phyloP scores from a whole-genome alignment of 768 basidiomycete species.

The Hortiboletus flavorubellus region DNA sequence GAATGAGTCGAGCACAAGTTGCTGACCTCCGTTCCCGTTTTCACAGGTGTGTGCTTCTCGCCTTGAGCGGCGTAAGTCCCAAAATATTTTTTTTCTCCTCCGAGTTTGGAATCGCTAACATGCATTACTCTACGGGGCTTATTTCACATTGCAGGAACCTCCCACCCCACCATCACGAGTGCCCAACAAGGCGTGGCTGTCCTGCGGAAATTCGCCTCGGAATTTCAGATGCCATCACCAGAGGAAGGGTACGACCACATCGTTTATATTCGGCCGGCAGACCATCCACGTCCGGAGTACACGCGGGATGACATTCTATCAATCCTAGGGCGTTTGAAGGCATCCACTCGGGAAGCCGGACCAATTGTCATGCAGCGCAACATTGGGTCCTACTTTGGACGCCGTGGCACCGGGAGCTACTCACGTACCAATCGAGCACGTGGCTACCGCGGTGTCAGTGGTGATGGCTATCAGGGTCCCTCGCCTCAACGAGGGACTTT shows the following conservation, averaged over 20 bases:
- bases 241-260: constrained; percentile 69
- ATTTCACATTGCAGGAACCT: constrained; percentile 46
- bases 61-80: constrained; percentile 52
- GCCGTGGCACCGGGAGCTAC: neutral
- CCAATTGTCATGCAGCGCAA: constrained; percentile 3
- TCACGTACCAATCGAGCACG: constrained; percentile 17
- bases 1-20: neutral
- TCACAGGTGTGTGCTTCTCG: constrained; percentile 60
- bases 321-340: constrained; percentile 49
- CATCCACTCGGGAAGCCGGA: constrained; percentile 23
- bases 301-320: constrained; percentile 47
- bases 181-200: constrained; percentile 55
- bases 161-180: constrained; percentile 73
- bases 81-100: neutral
- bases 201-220: constrained; percentile 61
- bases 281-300: constrained; percentile 45
- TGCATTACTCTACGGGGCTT: constrained; percentile 5
- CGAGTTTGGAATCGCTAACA: constrained; percentile 8
- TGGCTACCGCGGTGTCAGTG: constrained; percentile 14
- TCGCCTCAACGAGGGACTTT: constrained; percentile 10
- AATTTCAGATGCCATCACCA: constrained; percentile 52
- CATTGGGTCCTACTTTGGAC: constrained; percentile 7
- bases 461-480: constrained; percentile 15
- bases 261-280: constrained; percentile 33
- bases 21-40: constrained; percentile 17